A percentile compares a stretch with the other conserved stretches of the same genome.
These are phyloP conservation scores for Emmonsiellopsis sp. DNA, from an alignment of 2,329 filamentous ascomycete species.

Conservation along the genomic window DNA sequence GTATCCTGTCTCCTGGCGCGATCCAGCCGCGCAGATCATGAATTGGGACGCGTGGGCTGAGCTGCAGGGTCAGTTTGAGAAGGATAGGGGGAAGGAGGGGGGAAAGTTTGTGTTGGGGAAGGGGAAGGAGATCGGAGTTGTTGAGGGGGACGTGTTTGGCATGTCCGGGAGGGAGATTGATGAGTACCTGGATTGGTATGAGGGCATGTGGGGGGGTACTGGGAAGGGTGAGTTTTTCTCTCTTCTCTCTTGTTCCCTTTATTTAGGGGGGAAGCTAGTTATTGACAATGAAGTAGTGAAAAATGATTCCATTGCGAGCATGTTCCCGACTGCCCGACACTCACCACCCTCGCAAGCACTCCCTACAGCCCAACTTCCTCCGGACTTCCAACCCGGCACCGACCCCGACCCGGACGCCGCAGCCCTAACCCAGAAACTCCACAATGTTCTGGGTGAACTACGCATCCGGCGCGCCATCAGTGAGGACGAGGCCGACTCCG, in stretches of 20 bases:
- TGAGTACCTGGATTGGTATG: constrained; percentile 72
- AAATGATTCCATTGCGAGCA: constrained; percentile 22
- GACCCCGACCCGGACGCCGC: not conserved
- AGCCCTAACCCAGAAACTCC: constrained; percentile 24
- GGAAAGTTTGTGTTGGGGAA: constrained; percentile 33
- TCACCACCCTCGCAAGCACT: no score
- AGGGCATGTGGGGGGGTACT: constrained; percentile 48
- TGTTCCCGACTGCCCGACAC: constrained; percentile 30
- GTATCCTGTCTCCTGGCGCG: constrained; percentile 40
- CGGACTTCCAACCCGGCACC: not conserved
- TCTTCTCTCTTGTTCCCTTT: constrained; percentile 10
- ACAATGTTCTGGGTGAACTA: constrained; percentile 34
- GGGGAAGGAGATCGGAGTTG: constrained; percentile 45
- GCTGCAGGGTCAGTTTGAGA: constrained; percentile 34
- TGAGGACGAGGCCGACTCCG: constrained; percentile 18
- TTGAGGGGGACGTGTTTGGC: constrained; percentile 51
- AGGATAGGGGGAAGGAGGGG: constrained; percentile 18
- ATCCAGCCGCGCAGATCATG: constrained; percentile 52
- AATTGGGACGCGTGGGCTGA: constrained; percentile 65
- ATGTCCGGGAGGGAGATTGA: constrained; percentile 58
- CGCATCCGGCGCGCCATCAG: constrained; percentile 28
- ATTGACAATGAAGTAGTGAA: not conserved
- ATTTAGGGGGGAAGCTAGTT: not conserved
- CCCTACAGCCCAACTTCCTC: no score
- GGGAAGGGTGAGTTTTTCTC: constrained; percentile 15